Evolutionary conservation across 306 rosid species (phyloP).

Genomic region (Gynostemma pentaphyllum): DNA sequence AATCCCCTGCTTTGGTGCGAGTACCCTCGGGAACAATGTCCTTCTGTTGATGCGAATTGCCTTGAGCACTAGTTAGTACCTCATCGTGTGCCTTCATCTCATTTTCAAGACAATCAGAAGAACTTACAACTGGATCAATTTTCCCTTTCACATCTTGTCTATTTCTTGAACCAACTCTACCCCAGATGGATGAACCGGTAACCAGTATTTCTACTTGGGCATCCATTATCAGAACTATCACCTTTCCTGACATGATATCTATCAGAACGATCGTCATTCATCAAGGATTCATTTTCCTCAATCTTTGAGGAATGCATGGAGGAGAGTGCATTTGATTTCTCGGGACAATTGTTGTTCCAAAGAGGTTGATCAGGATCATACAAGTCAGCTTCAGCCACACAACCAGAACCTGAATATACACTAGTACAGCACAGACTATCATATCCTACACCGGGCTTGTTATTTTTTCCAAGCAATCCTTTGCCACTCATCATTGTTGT

Average conservation of each 20-base stretch:
- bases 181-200: constrained; percentile 65
- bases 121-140: constrained; percentile 32
- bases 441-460: constrained; percentile 50
- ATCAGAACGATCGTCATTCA: constrained; percentile 39
- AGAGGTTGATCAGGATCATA: constrained; percentile 99
- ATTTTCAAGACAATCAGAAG: constrained; percentile 45
- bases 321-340: constrained; percentile 48
- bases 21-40: constrained; percentile 39
- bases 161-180: constrained; percentile 71
- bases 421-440: constrained; percentile 58
- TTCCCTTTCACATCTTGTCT: constrained; percentile 55
- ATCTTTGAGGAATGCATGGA: constrained; percentile 52
- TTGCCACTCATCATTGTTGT: constrained; percentile 49
- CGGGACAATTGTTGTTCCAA: constrained; percentile 68
- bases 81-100: constrained; percentile 47
- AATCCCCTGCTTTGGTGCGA: constrained; percentile 35
- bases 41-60: constrained; percentile 48
- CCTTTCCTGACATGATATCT: constrained; percentile 22
- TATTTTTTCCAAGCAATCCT: constrained; percentile 43
- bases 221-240: constrained; percentile 42
- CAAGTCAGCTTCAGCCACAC: constrained; percentile 65
- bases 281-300: constrained; percentile 55
- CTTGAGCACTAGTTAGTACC: constrained; percentile 32
- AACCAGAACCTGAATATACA: constrained; percentile 52
- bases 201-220: constrained; percentile 23